Evolutionary conservation across 164 flowering plant genomes (phyloP).

Genomic region (Chimonanthus salicifolius): DNA sequence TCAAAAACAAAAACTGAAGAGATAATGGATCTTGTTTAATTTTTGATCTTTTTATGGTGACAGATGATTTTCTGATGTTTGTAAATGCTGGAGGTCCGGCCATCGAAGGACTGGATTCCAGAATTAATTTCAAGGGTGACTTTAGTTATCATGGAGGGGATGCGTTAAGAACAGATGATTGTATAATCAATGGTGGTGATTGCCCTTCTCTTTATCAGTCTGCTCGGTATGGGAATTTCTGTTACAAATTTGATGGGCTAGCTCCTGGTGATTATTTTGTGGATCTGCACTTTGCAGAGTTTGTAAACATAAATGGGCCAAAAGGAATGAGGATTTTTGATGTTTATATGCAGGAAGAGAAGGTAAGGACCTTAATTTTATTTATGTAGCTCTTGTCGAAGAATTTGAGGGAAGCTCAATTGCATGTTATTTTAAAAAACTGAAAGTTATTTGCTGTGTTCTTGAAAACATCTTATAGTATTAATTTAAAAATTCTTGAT

Average conservation of each 20-base stretch:
- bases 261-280: constrained; percentile 56
- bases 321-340: constrained; percentile 78
- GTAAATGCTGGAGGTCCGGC: constrained; percentile 63
- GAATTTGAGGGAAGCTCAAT: background rate
- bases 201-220: constrained; percentile 56
- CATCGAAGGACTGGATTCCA: constrained; percentile 19
- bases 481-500: background rate
- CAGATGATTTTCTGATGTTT: constrained; percentile 53
- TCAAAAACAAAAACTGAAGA: background rate
- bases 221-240: constrained; percentile 59
- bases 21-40: background rate
- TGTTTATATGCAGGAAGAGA: constrained; percentile 72
- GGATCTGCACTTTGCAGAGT: constrained; percentile 83
- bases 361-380: constrained; percentile 38
- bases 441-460: background rate
- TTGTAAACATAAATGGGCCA: constrained; percentile 66
- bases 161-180: constrained; percentile 52
- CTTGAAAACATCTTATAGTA: background rate
- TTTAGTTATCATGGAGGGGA: constrained; percentile 58
- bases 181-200: constrained; percentile 47
- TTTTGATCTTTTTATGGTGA: constrained; percentile 12
- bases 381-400: background rate
- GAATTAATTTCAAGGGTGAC: constrained; percentile 30
- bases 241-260: constrained; percentile 46
- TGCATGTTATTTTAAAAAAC: background rate